Base-by-base conservation (phyloP, 2,329 filamentous ascomycete genomes). In the Aspergillus sp. region DNA sequence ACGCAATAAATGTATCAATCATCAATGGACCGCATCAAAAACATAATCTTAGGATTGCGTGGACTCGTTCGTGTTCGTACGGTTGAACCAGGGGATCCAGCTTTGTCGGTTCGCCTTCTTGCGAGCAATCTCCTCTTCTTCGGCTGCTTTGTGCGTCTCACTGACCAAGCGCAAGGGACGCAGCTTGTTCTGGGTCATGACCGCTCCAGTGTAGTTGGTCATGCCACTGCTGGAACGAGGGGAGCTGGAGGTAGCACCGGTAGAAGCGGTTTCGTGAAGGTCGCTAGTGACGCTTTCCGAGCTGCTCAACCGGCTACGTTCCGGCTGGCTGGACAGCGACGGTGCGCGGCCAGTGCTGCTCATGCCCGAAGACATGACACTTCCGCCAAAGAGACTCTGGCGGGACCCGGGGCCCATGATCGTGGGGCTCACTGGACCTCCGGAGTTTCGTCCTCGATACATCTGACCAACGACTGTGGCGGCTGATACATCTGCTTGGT, bases 401-500 rank as follows among this genome's bases (percentile, higher is more conserved):
- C 67, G 65, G 3, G 65, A 68, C n/a, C 64, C 66, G 32, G 66
- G 66, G 6, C 66, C 66, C 54, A 71, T 63, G 4, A 65, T 49
- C 15, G 67, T 84, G 71, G 58, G 82, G 71, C 66, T 82, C 74
- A 72, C 72, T 44, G 63, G 76, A 19, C 85, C 79, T 12, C 68
- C 66, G 5, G 71, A 71, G 43, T 68, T 67, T 17, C 69, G 80
- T 12, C 85, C 85, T 61, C 84, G 85, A 72, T 94, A 94, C 86
- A 95, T 95, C 67, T 90, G 90, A 59, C 88, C 88, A 43, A 95
- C 85, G 25, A 95, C 80, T 50, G 79, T 82, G 6, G 87, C 86
- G 15, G 83, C 83, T 45, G 69, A 62, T 41, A 65, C 60, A 49
- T 69, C 67, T 9, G 67, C 60, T 53, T 74, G 71, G 46, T 78